Evolutionary conservation across 2,329 filamentous ascomycete species (phyloP), one percentile per base, ranked within the genome.

Genomic region (Neoarthrinium moseri): DNA sequence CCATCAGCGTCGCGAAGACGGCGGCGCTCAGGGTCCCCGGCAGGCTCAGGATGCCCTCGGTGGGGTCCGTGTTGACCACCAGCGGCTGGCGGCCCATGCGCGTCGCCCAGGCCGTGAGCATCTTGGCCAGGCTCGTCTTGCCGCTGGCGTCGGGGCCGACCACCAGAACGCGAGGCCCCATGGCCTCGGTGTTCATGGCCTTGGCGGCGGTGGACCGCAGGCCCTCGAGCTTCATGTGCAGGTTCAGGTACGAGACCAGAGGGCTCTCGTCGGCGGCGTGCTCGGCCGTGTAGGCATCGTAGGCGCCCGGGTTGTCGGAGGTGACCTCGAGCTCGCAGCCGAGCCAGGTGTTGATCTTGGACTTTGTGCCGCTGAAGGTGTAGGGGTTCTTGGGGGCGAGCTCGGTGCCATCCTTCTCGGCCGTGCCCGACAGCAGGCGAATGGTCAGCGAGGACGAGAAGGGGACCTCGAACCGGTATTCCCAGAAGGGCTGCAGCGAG

Each of bases 341-440:
- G 60, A 92, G 84, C 86, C 90, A 96, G 41, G 91, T 95, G 66
- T 89, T 89, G 59, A 99, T 86, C 50, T 92, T 91, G 47, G 88
- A 87, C 71, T 95, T 95, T 55, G 80, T 81, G 46, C 89, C 88
- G 36, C 80, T 78, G 67, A 99, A 92, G 24, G 77, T 84, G 71
- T 97, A 97, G 8, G 81, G 77, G 42, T 87, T 86, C 46, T 86
- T 87, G 8, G 81, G 78, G 10, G 91, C 91, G 34, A 99, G 86
- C 70, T 99, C 94, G 45, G 92, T 91, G 62, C 94, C 94, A 63
- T 97, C 96, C 61, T 95, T 83, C 67, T 99, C 94, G 39, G 92
- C 94, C 2, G 86, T 90, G 50, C 94, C 94, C 26, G 79, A 82
- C 46, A 89, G 70, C 21, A 97, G 75, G 72, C 91, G 75, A 38